phyloP scores from a whole-genome alignment of 805 yeast species.

The Debaryomyces prosopidis region DNA sequence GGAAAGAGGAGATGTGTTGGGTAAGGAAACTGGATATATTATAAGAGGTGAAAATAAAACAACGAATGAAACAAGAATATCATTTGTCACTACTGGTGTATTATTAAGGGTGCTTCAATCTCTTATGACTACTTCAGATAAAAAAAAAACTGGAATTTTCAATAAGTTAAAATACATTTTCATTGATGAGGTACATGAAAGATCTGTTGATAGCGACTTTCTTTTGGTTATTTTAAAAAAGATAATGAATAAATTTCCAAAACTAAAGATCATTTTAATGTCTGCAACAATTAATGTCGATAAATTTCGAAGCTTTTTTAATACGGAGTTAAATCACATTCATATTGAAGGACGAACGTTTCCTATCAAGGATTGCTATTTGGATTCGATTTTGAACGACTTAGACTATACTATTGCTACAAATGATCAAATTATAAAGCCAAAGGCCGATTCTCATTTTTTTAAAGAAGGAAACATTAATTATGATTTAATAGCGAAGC shows the following conservation, averaged over 20 bases:
- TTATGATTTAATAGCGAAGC: slow-evolving; percentile 64
- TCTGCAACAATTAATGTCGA: slow-evolving; percentile 87
- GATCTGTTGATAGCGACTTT: slow-evolving; percentile 89
- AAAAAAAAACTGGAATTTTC: slow-evolving; percentile 38
- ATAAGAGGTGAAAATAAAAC: slow-evolving; percentile 88
- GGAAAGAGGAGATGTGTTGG: slow-evolving; percentile 66
- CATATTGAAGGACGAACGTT: slow-evolving; percentile 94
- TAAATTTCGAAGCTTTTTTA: slow-evolving; percentile 68
- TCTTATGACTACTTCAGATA: slow-evolving; percentile 27
- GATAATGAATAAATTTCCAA: slow-evolving; percentile 49
- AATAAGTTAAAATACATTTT: slow-evolving; percentile 66
- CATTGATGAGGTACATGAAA: slow-evolving; percentile 95
- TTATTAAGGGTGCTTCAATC: slow-evolving; percentile 79
- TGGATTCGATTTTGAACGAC: slow-evolving; percentile 62
- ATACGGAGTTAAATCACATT: slow-evolving; percentile 52
- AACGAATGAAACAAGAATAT: slow-evolving; percentile 59
- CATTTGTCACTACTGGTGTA: slow-evolving; percentile 92
- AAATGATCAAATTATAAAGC: slow-evolving; percentile 46
- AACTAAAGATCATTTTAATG: slow-evolving; percentile 77
- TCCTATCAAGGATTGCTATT: slow-evolving; percentile 77
- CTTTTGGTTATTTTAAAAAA: slow-evolving; percentile 73
- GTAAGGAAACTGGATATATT: slow-evolving; percentile 82
- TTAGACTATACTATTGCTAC: slow-evolving; percentile 56
- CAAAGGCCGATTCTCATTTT: slow-evolving; percentile 64
- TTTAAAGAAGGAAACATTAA: slow-evolving; percentile 70